Base-by-base conservation (phyloP, 2,329 filamentous ascomycete genomes). In the Pseudocercospora musae region DNA sequence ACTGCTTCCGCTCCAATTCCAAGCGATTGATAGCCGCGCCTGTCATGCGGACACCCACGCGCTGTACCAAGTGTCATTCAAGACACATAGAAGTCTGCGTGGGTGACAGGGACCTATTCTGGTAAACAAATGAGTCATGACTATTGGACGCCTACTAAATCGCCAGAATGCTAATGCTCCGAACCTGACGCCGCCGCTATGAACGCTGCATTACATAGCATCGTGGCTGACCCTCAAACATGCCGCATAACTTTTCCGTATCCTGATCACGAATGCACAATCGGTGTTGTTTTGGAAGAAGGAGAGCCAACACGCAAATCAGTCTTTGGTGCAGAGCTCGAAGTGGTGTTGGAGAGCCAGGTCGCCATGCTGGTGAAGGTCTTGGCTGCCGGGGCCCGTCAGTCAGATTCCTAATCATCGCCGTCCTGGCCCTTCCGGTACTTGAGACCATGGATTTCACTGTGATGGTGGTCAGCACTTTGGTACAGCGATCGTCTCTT, bases 401-500 rank as follows among this genome's bases (percentile, higher is more conserved):
- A 40, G 37, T 40, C 37, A 40, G 37, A 40, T 40, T 40, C 37
- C 59, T 58, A 70, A 21, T 72, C 70, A 40, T 73, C 71, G 21
- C 60, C 63, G 23, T 72, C 70, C 55, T 68, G 64, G n/a, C 68
- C 69, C 54, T 68, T 68, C 20, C 65, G 62, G 57, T 72, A 67
- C 55, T 73, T 73, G 33, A 73, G 54, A 33, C 71, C 67, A 53
- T 74, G 72, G 11, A 74, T 70, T 55, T 73, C 72, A 66, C 72
- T 73, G 62, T 20, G n/a, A 13, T 9, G 6, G 37, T 9, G 50
- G 62, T 67, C 52, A 54, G 52, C 52, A 54, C 29, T 18, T 15
- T 4, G 29, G 52, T 18, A 11, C 9, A 20, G 3, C 9, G 15
- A 8, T 11, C 9, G 7, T 10, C n/a, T 8, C 27, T 15, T 25